phyloP scores from a whole-genome alignment of 257 asterid genomes.

The Paraleonurus japonicus region DNA sequence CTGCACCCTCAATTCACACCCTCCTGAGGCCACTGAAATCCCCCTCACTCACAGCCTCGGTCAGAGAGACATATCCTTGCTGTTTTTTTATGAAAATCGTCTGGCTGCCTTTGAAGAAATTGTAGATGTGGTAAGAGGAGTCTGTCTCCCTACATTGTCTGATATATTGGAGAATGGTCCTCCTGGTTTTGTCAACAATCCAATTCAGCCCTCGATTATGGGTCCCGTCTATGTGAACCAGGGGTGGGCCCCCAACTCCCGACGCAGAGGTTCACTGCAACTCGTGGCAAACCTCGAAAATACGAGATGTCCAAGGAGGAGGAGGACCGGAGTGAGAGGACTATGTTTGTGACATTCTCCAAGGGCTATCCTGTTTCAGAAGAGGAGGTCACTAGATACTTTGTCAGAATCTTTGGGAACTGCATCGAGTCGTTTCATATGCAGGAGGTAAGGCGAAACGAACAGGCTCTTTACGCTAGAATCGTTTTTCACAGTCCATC shows the following conservation, averaged over 20 bases:
- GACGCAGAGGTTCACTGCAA: constrained; percentile 13
- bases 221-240: constrained; percentile 5
- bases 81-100: constrained; percentile 35
- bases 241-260: constrained; percentile 6
- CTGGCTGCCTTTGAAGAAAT: constrained; percentile 30
- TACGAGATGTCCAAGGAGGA: background rate
- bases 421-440: constrained; percentile 55
- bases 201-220: background rate
- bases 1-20: constrained; percentile 21
- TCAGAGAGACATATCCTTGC: constrained; percentile 39
- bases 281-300: background rate
- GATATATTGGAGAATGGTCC: constrained; percentile 43
- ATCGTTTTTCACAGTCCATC: constrained; percentile 41
- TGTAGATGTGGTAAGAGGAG: constrained; percentile 30
- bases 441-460: constrained; percentile 45
- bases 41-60: constrained; percentile 47
- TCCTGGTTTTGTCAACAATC: background rate
- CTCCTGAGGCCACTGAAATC: constrained; percentile 37
- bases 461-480: constrained; percentile 64
- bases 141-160: constrained; percentile 43
- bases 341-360: constrained; percentile 73
- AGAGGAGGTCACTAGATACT: constrained; percentile 44
- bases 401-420: constrained; percentile 39
- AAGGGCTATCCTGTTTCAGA: constrained; percentile 62
- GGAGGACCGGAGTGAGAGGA: constrained; percentile 33